Conservation (phyloP, 164 flowering plant genomes). For the Macadamia integrifolia region DNA sequence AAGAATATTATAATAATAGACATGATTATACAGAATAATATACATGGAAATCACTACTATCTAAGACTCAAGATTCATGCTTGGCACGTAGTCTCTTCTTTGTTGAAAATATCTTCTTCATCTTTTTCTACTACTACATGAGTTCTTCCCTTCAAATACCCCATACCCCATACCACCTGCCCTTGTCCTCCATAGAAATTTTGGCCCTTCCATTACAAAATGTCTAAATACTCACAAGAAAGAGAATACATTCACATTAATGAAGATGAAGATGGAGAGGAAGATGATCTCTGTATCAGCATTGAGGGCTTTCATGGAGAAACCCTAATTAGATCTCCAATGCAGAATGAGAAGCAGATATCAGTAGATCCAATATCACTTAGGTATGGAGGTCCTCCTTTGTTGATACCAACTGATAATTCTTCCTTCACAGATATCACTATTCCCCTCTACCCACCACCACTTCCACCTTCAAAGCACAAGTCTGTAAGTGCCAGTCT, state of each 20-base stretch:
- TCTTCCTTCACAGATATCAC: slow-evolving; percentile 1
- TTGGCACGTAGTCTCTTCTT: slow-evolving; percentile 14
- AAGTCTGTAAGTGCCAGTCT: slow-evolving; percentile 47
- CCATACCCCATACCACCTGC: neutral
- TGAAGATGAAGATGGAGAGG: neutral
- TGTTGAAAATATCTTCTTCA: too few relatives aligned
- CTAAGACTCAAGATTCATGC: slow-evolving; percentile 15
- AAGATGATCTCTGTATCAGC: slow-evolving; percentile 1
- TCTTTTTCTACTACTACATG: neutral
- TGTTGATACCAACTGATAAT: slow-evolving; percentile 1
- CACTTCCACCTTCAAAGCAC: slow-evolving; percentile 21
- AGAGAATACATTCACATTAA: neutral
- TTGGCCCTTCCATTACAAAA: neutral
- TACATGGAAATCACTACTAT: slow-evolving; percentile 31
- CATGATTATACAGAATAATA: neutral
- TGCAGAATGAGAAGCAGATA: slow-evolving; percentile 43
- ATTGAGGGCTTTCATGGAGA: neutral
- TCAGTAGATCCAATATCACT: slow-evolving; percentile 57
- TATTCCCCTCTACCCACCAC: slow-evolving; percentile 5
- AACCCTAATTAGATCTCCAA: neutral
- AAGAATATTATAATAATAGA: too few relatives aligned
- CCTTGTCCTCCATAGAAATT: neutral
- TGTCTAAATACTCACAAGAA: neutral
- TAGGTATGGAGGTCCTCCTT: slow-evolving; percentile 5
- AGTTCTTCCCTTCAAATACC: slow-evolving; percentile 12